Evolutionary conservation across 2,329 filamentous ascomycete genomes (phyloP), one percentile per base, ranked within the genome.

Genomic region (Cladobotryum mycophilum): DNA sequence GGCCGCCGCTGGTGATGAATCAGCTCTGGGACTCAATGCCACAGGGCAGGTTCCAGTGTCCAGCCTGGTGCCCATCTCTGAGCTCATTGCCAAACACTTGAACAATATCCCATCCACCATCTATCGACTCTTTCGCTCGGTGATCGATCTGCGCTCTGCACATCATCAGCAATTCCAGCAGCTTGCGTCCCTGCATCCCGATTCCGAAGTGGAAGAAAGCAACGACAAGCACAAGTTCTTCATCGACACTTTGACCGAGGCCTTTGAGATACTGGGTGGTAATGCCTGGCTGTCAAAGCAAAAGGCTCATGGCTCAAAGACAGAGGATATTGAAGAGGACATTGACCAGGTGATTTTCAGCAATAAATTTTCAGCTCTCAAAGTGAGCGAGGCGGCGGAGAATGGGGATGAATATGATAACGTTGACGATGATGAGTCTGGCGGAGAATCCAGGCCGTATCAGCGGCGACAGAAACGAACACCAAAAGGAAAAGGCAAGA

Each of bases 221-320:
- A 75, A 74, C 52, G 53, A 50, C 2, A 62, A 63, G 1, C 71
- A 76, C 55, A 69, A 70, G 41, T 55, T 65, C 36, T 76, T 74
- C 54, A 75, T 76, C 47, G 64, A 74, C 41, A 63, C 61, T 2
- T 63, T 76, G 2, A 60, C 54, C 3, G 54, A 67, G 4, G 65
- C 66, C 0, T 73, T 73, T 35, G 33, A 63, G 0, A 57, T 59
- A 12, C 55, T 74, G 1, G 68, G 70, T 3, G 67, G 69, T 2
- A 54, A 62, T 1, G 38, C 41, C 6, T 66, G 61, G 60, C 47
- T 55, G 35, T 38, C 41, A 17, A 35, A 56, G 36, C 36, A 54
- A 41, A 20, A 46, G 30, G 14, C 55, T 51, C 44, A 61, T 5
- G 20, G 36, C 34, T 12, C 38, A 56, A 37, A 63, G 48, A 40